Percentiles rank a stretch among this genome's conserved stretches.
These are phyloP conservation scores for Fomes fomentarius DNA, from an alignment of 1,284 basidiomycete genomes.

Conservation along the genomic window DNA sequence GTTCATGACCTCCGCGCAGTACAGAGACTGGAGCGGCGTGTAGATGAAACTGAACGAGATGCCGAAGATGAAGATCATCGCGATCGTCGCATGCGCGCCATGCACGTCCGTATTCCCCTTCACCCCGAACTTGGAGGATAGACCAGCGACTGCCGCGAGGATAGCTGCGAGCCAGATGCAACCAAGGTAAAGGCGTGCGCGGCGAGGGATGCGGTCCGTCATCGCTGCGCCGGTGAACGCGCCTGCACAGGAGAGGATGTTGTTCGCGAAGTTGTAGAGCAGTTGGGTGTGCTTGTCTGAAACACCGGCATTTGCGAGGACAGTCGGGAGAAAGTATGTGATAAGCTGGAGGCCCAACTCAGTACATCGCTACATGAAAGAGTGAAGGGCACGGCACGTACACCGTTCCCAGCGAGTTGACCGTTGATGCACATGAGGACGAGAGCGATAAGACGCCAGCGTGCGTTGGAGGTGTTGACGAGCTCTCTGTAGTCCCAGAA, in stretches of 20 bases:
- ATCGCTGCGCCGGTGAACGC: slow-evolving; percentile 12
- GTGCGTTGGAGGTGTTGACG: slow-evolving; percentile 6
- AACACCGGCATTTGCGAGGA: slow-evolving; percentile 11
- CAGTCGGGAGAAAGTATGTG: slow-evolving; percentile 16
- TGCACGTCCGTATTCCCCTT: slow-evolving; percentile 7
- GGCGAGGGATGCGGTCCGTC: slow-evolving; percentile 12
- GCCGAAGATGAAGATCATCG: slow-evolving; percentile 15
- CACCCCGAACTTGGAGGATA: slow-evolving; percentile 5
- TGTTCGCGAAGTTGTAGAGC: slow-evolving; percentile 18
- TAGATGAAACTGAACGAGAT: slow-evolving; percentile 11
- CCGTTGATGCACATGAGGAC: slow-evolving; percentile 16
- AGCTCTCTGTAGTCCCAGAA: slow-evolving; percentile 15
- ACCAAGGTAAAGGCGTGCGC: slow-evolving; percentile 10
- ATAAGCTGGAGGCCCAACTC: slow-evolving; percentile 8
- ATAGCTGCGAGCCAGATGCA: slow-evolving; percentile 7
- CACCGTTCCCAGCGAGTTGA: slow-evolving; percentile 17
- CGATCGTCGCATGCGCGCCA: slow-evolving; percentile 13
- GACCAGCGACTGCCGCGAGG: slow-evolving; percentile 11
- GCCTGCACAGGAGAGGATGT: slow-evolving; percentile 14
- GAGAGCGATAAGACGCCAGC: slow-evolving; percentile 13
- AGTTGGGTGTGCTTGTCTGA: slow-evolving; percentile 9
- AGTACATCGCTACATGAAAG: too few relatives aligned
- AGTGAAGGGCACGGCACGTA: too few relatives aligned
- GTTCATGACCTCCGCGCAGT: slow-evolving; percentile 15
- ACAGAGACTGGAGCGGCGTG: slow-evolving; percentile 15